Evolutionary conservation across 805 yeast species (phyloP).

Genomic region (Ogataea parapolymorpha): DNA sequence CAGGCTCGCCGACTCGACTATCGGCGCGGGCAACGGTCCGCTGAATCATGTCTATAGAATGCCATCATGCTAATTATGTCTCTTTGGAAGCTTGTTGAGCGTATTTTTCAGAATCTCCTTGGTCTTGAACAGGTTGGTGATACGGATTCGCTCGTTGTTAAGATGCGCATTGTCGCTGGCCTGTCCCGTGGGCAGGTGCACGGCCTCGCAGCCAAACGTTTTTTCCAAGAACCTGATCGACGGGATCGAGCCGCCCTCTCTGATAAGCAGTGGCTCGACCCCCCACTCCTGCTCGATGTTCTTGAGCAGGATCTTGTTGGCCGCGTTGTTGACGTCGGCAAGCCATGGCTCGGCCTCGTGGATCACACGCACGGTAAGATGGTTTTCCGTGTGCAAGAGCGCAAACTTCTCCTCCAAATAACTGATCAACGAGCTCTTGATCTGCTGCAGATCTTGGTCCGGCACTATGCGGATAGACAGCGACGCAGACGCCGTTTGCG

Average conservation of each 20-base stretch:
- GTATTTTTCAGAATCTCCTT: conserved; percentile 59
- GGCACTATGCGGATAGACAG: conserved; percentile 88
- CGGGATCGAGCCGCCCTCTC: conserved; percentile 98
- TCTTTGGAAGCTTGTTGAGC: conserved; percentile 39
- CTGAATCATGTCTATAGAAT: conserved; percentile 51
- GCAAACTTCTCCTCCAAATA: conserved; percentile 49
- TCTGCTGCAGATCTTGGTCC: conserved; percentile 63
- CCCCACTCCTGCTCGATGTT: conserved; percentile 74
- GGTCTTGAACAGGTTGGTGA: conserved; percentile 72
- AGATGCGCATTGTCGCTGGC: conserved; percentile 92
- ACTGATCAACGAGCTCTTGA: conserved; percentile 48
- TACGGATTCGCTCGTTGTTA: conserved; percentile 78
- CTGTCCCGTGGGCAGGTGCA: conserved; percentile 96
- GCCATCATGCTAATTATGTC: conserved; percentile 4
- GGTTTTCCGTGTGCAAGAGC: conserved; percentile 56
- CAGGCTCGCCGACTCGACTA: conserved; percentile 35
- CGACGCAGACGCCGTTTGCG: conserved; percentile 71
- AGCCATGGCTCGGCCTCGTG: conserved; percentile 97
- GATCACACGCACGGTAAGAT: conserved; percentile 54
- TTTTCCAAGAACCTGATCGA: conserved; percentile 82
- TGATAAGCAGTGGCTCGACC: conserved; percentile 73
- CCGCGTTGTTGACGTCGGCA: conserved; percentile 76
- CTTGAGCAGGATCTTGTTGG: conserved; percentile 62
- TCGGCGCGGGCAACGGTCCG: conserved; percentile 66
- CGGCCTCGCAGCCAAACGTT: conserved; percentile 80